These are phyloP conservation scores for Triticum monococcum DNA, from an alignment of 176 grass and related monocot genomes.

Conservation along the genomic window DNA sequence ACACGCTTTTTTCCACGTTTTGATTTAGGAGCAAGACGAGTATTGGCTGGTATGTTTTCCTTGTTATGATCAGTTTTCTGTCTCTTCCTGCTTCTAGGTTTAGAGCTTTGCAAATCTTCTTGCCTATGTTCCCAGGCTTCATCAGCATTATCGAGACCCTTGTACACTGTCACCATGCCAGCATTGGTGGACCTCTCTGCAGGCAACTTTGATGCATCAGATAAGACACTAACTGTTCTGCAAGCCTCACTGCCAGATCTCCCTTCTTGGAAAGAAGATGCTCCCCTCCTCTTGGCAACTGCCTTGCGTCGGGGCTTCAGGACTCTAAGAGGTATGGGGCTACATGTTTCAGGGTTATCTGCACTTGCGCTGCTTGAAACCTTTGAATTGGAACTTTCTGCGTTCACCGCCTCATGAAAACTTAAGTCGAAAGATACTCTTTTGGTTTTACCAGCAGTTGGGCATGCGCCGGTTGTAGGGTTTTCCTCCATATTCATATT, in stretches of 20 bases:
- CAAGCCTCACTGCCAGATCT: constrained; percentile 23
- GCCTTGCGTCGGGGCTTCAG: constrained; percentile 50
- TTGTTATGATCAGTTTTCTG: constrained; percentile 53
- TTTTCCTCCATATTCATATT: constrained; percentile 4
- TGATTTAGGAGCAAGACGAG: constrained; percentile 17
- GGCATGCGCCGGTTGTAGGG: constrained; percentile 3
- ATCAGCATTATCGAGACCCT: not conserved
- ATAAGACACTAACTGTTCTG: constrained; percentile 22
- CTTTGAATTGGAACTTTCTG: constrained; percentile 26
- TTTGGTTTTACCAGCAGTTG: constrained; percentile 7
- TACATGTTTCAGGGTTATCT: constrained; percentile 26
- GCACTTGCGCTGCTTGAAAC: constrained; percentile 35
- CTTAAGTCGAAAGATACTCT: not conserved
- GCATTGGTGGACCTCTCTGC: constrained; percentile 30
- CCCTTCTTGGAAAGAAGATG: constrained; percentile 37
- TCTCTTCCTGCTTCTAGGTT: constrained; percentile 35
- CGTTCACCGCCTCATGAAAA: not conserved
- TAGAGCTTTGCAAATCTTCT: constrained; percentile 17
- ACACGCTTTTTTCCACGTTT: not conserved
- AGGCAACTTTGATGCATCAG: constrained; percentile 19
- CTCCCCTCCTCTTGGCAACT: constrained; percentile 66
- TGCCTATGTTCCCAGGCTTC: not conserved
- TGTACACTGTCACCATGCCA: constrained; percentile 12
- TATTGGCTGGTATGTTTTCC: constrained; percentile 53
- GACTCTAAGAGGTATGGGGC: constrained; percentile 12